phyloP scores from a whole-genome alignment of 805 yeast genomes.

The Zygotorulaspora sp. region DNA sequence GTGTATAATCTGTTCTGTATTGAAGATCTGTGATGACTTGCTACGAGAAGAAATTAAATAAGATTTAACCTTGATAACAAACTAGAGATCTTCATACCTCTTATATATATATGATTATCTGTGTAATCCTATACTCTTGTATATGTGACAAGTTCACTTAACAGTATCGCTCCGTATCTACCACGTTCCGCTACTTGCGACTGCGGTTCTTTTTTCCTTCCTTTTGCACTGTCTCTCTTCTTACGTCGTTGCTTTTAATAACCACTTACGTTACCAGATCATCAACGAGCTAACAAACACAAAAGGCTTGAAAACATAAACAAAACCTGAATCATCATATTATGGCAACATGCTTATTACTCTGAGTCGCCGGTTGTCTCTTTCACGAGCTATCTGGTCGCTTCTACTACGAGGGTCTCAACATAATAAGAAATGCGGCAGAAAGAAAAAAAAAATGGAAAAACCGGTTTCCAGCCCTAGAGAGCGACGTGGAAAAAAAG shows the following conservation, averaged over 20 bases:
- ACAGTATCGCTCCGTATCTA: constrained; percentile 1
- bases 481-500: neutral
- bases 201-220: constrained; percentile 1
- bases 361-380: neutral
- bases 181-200: constrained; percentile 1
- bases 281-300: neutral
- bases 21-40: too few relatives aligned
- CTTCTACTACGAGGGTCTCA: constrained; percentile 1
- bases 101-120: neutral
- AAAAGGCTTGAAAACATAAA: neutral
- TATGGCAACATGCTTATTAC: neutral
- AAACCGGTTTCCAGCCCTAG: neutral
- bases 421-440: neutral
- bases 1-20: too few relatives aligned
- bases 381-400: neutral
- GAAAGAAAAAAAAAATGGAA: neutral
- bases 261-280: neutral
- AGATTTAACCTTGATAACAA: too few relatives aligned
- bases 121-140: neutral
- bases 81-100: neutral
- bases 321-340: neutral
- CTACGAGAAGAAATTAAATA: too few relatives aligned
- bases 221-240: neutral
- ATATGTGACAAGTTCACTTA: neutral
- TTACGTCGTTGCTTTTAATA: constrained; percentile 3